These are phyloP conservation scores for Peronosclerospora sorghi DNA, from an alignment of 352 stramenopile genomes.

Conservation along the genomic window DNA sequence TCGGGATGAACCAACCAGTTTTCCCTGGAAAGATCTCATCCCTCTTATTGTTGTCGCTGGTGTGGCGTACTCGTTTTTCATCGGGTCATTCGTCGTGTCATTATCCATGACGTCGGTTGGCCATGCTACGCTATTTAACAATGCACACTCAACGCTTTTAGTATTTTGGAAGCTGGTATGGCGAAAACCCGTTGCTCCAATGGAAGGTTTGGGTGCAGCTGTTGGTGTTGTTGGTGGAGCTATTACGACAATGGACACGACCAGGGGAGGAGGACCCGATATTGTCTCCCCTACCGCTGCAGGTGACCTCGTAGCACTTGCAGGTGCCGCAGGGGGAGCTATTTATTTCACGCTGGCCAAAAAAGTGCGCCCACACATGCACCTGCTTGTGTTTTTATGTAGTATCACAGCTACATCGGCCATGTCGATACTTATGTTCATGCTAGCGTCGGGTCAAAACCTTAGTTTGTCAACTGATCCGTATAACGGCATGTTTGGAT, in stretches of 20 bases:
- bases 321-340: slow-evolving; percentile 52
- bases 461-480: slow-evolving; percentile 47
- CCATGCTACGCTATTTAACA: slow-evolving; percentile 79
- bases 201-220: slow-evolving; percentile 53
- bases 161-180: slow-evolving; percentile 60
- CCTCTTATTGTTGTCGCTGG: slow-evolving; percentile 36
- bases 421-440: slow-evolving; percentile 43
- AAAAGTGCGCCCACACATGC: slow-evolving; percentile 58
- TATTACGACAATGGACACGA: slow-evolving; percentile 58
- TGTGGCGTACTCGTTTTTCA: slow-evolving; percentile 56
- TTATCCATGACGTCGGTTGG: slow-evolving; percentile 64
- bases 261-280: slow-evolving; percentile 17
- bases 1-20: slow-evolving; percentile 14
- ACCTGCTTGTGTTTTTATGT: slow-evolving; percentile 61
- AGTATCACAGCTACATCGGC: slow-evolving; percentile 45
- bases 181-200: slow-evolving; percentile 41
- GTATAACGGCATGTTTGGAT: slow-evolving; percentile 75
- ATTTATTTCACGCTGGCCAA: slow-evolving; percentile 75
- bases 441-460: slow-evolving; percentile 45
- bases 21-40: slow-evolving; percentile 23
- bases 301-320: slow-evolving; percentile 61
- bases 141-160: slow-evolving; percentile 68
- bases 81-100: slow-evolving; percentile 60
- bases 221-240: slow-evolving; percentile 62
- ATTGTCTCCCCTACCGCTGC: slow-evolving; percentile 37